Evolutionary conservation across 2,329 filamentous ascomycete species (phyloP), one percentile per base, ranked within the genome.

Genomic region (Aspergillus sp.): DNA sequence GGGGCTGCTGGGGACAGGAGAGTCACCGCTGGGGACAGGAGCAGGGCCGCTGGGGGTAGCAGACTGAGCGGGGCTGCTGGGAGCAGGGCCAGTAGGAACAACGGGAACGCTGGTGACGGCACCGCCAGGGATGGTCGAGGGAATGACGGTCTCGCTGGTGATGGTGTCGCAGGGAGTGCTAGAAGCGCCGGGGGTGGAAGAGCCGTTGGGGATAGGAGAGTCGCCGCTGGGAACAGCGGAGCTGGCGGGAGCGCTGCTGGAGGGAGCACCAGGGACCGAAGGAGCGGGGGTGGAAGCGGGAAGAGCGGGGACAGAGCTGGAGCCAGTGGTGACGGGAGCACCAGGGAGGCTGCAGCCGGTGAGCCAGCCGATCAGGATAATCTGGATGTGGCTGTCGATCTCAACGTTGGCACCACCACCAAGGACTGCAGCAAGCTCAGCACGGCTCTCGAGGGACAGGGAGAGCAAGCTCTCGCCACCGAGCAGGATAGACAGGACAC

Each of bases 381-480:
- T 66, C 53, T 76, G 70, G 61, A 77, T 75, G 51, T 75, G 70
- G 35, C 62, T 65, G 54, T 76, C 73, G 40, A 79, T 60, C 27
- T 74, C 71, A 44, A 81, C 74, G 41, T 64, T 64, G 9, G 73
- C 38, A 27, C 51, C 51, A 38, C 65, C 65, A 54, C 58, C 52
- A 27, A 65, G 51, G 53, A 67, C 54, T 44, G 61, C 64, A 57
- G 62, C 56, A 19, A 68, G 54, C 53, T 68, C 57, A 40, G 65
- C 52, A 48, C 61, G 57, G 45, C 62, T 56, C 7, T 60, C 58
- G 42, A 60, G 45, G 38, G 61, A 62, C 34, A 67, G 50, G 37
- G 44, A 47, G 40, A 57, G 42, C n/a, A 68, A 42, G 48, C 59
- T 58, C 54, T 66, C 53, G 27, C 65, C 65, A 30, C 54, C 56